Evolutionary conservation across 2,329 filamentous ascomycete species (phyloP).

Genomic region (Geoglossum cookeanum): DNA sequence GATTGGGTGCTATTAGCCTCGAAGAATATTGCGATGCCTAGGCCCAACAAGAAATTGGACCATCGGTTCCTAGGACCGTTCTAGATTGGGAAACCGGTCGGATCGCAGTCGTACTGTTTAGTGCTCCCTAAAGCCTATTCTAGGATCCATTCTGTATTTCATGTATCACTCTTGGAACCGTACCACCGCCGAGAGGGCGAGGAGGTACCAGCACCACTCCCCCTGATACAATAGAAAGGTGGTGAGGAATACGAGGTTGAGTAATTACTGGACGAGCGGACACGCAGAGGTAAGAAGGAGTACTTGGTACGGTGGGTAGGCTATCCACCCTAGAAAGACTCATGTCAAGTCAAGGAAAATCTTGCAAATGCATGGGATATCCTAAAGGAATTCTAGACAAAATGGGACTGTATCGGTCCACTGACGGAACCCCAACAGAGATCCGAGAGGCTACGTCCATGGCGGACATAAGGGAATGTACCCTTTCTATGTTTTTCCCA

Average conservation of each 20-base stretch:
- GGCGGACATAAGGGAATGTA: neutral
- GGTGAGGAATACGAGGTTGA: neutral
- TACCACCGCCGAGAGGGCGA: neutral
- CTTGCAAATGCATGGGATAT: neutral
- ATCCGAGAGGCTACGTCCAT: too few relatives aligned
- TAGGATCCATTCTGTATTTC: neutral
- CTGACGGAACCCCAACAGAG: neutral
- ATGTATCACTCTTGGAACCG: slow-evolving; percentile 1
- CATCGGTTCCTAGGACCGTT: slow-evolving; percentile 1
- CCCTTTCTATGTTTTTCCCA: neutral
- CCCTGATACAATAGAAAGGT: neutral
- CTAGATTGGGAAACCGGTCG: neutral
- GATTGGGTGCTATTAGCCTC: neutral
- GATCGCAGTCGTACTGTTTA: neutral
- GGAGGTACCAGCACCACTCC: neutral
- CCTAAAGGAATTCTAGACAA: neutral
- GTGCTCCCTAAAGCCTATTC: neutral
- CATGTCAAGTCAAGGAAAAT: slow-evolving; percentile 4
- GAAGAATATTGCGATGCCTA: neutral
- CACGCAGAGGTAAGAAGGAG: slow-evolving; percentile 1
- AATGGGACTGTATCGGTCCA: neutral
- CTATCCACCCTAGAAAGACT: neutral
- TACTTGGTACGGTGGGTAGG: slow-evolving; percentile 8
- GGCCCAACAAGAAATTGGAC: neutral
- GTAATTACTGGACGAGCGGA: neutral